phyloP scores from a whole-genome alignment of 2,329 filamentous ascomycete species.

The Graphiopsis chlorocephala region DNA sequence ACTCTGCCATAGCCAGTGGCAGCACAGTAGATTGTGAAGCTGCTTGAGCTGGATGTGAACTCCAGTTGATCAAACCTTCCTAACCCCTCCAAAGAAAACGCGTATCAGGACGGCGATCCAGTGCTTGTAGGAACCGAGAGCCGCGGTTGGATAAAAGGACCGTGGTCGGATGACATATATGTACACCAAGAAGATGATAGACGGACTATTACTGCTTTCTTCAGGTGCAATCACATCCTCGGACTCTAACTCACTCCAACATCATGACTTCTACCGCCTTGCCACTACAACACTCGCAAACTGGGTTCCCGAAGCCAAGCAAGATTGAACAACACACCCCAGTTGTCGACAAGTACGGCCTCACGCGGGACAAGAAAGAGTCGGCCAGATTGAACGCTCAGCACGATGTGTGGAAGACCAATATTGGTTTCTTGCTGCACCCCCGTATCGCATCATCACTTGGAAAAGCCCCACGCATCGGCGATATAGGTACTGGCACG shows the following conservation, averaged over 20 bases:
- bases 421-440: conserved; percentile 22
- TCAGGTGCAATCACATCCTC: background rate
- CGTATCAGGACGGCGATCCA: background rate
- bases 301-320: background rate
- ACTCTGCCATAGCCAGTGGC: background rate
- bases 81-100: background rate
- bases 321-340: background rate
- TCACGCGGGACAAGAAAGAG: conserved; percentile 22
- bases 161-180: background rate
- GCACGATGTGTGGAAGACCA: conserved; percentile 17
- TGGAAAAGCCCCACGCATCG: conserved; percentile 19
- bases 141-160: background rate
- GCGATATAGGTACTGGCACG: conserved; percentile 26
- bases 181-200: background rate
- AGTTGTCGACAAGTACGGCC: conserved; percentile 13
- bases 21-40: background rate
- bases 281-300: background rate
- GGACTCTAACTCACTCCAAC: background rate
- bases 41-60: background rate
- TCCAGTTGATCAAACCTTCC: background rate
- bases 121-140: background rate
- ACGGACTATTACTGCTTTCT: background rate
- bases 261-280: background rate
- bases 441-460: conserved; percentile 18
- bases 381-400: conserved; percentile 22